These are phyloP conservation scores for Xanthoconium stramineum DNA, from an alignment of 768 basidiomycete genomes.

Conservation along the genomic window DNA sequence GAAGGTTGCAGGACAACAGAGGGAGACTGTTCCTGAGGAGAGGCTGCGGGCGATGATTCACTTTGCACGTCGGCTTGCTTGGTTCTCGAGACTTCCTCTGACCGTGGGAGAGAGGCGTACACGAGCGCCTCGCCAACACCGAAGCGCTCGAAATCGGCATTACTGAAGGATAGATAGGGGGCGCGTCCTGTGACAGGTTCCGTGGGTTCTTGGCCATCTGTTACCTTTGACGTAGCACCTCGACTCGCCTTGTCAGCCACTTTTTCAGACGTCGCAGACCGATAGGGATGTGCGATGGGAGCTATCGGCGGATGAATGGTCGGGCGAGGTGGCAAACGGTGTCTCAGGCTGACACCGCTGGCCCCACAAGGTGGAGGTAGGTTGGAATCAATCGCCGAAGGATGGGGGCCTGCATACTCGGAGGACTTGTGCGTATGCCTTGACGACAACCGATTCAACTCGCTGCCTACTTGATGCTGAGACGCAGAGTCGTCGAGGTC, in stretches of 20 bases:
- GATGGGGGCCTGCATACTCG: conserved; percentile 42
- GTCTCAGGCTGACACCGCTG: conserved; percentile 34
- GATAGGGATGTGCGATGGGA: conserved; percentile 31
- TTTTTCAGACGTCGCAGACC: conserved; percentile 1
- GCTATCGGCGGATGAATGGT: conserved; percentile 17
- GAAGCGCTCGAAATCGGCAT: conserved; percentile 42
- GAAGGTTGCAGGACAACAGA: conserved; percentile 33
- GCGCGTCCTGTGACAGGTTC: not conserved
- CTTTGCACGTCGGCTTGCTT: not conserved
- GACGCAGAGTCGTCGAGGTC: conserved; percentile 12
- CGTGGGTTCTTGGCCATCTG: not conserved
- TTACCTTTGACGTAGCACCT: not conserved
- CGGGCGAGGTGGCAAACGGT: conserved; percentile 36
- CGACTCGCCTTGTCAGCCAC: not conserved
- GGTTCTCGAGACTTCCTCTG: not conserved
- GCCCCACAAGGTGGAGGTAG: conserved; percentile 11
- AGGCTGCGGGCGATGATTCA: not conserved
- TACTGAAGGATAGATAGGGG: conserved; percentile 22
- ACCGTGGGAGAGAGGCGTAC: conserved; percentile 33
- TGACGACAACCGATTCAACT: conserved; percentile 6
- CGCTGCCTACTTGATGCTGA: not conserved
- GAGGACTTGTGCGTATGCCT: conserved; percentile 26
- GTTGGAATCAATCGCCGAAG: conserved; percentile 27
- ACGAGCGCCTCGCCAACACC: conserved; percentile 65
- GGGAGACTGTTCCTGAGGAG: not conserved